phyloP scores from a whole-genome alignment of 495 filamentous ascomycete species.

The Penicillium flavigenum region DNA sequence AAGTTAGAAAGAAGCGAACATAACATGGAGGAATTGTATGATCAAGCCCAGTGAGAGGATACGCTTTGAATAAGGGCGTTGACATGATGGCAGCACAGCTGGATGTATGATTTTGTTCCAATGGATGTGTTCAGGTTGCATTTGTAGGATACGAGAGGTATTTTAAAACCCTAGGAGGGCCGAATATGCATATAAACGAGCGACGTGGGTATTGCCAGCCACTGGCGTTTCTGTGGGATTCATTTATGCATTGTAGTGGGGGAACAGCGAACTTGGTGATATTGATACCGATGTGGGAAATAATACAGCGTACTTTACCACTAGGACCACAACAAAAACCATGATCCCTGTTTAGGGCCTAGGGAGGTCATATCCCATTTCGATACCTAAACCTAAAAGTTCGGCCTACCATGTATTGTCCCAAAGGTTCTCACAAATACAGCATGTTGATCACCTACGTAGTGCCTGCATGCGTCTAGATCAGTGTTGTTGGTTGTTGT shows the following conservation, averaged over 20 bases:
- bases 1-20: constrained; percentile 4
- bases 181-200: neutral
- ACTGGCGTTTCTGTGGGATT: constrained; percentile 1
- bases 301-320: too few species aligned
- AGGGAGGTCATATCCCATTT: too few species aligned
- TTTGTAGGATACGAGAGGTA: constrained; percentile 1
- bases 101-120: constrained; percentile 1
- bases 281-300: neutral
- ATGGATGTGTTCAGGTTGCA: neutral
- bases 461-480: constrained; percentile 2
- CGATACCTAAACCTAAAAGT: too few species aligned
- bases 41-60: neutral
- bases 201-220: constrained; percentile 1
- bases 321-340: too few species aligned
- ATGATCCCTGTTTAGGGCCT: too few species aligned
- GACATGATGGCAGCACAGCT: constrained; percentile 3
- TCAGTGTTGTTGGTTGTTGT: neutral
- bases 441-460: neutral
- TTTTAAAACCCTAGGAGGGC: neutral
- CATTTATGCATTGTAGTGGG: constrained; percentile 1
- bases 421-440: constrained; percentile 1
- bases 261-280: constrained; percentile 1
- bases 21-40: constrained; percentile 2
- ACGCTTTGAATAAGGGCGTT: neutral
- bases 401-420: neutral